Evolutionary conservation across 257 asterid genomes (phyloP).

Genomic region (Leptodermis oblonga): DNA sequence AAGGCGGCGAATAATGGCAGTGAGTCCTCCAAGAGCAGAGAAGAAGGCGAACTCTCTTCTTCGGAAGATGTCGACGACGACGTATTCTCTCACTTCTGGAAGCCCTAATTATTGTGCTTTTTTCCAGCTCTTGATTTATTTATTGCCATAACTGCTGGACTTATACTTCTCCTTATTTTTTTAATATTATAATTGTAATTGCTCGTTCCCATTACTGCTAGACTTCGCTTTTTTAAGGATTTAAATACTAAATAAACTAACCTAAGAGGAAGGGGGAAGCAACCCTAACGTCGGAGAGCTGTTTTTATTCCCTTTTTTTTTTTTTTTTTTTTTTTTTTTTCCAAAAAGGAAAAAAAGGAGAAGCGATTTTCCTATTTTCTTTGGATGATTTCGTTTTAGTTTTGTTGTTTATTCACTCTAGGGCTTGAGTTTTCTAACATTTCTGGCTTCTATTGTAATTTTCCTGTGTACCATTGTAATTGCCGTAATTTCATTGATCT

Average conservation of each 20-base stretch:
- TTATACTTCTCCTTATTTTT: background rate
- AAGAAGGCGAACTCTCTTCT: conserved; percentile 46
- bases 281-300: background rate
- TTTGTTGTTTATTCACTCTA: too few species aligned
- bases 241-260: background rate
- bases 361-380: background rate
- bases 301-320: background rate
- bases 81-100: background rate
- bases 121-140: background rate
- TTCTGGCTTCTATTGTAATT: background rate
- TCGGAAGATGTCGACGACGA: conserved; percentile 27
- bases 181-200: background rate
- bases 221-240: background rate
- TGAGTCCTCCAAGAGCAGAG: conserved; percentile 24
- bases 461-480: background rate
- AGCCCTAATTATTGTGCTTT: background rate
- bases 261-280: background rate
- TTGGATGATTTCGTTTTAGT: background rate
- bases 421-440: background rate
- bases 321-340: background rate
- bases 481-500: background rate
- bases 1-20: background rate
- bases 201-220: background rate
- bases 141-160: background rate
- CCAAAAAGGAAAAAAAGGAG: too few species aligned